These are phyloP conservation scores for Roridomyces roridus DNA, from an alignment of 768 basidiomycete genomes.

Conservation along the genomic window DNA sequence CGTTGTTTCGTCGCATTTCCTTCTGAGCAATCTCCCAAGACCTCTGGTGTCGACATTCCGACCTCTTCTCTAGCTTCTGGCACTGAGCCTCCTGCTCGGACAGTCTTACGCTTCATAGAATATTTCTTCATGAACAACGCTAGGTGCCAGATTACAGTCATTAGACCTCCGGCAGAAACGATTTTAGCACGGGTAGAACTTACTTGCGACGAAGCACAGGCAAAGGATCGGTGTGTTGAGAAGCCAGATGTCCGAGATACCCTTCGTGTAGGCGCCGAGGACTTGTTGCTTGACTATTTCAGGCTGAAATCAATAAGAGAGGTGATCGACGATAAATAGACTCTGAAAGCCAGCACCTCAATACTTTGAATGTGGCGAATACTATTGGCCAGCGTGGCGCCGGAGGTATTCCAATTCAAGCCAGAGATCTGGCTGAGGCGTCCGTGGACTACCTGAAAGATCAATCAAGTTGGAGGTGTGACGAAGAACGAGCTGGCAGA, in stretches of 20 bases:
- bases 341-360: not conserved
- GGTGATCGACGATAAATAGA: not conserved
- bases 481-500: not conserved
- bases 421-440: not conserved
- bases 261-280: conserved; percentile 2
- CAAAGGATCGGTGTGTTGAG: conserved; percentile 2
- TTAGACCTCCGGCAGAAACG: too few species aligned
- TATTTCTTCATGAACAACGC: conserved; percentile 8
- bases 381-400: not conserved
- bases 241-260: conserved; percentile 3
- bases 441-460: not conserved
- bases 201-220: not conserved
- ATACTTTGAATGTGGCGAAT: not conserved
- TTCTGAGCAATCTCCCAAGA: too few species aligned
- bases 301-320: not conserved
- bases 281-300: not conserved
- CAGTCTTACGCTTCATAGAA: conserved; percentile 1
- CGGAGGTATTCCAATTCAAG: not conserved
- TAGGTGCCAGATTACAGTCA: not conserved
- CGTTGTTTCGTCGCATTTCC: too few species aligned
- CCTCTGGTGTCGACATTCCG: too few species aligned
- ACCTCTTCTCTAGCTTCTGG: too few species aligned
- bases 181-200: too few species aligned
- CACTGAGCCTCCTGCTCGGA: not conserved
- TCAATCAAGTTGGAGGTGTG: not conserved